Evolutionary conservation across 2,329 filamentous ascomycete species (phyloP).

Genomic region (Arachnopeziza araneosa): DNA sequence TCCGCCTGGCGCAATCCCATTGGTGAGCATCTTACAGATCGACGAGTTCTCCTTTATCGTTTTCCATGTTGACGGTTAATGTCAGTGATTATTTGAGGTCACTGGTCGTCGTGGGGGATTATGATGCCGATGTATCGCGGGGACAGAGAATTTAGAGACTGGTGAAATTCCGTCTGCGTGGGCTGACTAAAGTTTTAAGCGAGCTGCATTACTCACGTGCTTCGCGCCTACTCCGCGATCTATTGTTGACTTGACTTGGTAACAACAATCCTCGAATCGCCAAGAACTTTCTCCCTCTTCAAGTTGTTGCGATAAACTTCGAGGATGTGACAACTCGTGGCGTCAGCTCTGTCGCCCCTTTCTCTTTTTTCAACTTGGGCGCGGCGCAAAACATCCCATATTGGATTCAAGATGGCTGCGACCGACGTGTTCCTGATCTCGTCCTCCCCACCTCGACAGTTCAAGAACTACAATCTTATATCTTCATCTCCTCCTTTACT

Average conservation of each 20-base stretch:
- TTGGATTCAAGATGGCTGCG: neutral
- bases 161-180: neutral
- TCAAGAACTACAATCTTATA: slow-evolving; percentile 18
- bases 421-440: slow-evolving; percentile 16
- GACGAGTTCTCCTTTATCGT: slow-evolving; percentile 99
- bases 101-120: neutral
- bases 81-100: neutral
- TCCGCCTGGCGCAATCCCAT: neutral
- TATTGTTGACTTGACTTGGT: neutral
- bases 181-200: neutral
- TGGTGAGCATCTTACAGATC: slow-evolving; percentile 69
- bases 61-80: slow-evolving; percentile 73
- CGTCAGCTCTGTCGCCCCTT: neutral
- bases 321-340: neutral
- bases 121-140: neutral
- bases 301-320: neutral
- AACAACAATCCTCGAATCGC: neutral
- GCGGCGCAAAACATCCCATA: neutral
- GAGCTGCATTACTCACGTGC: neutral
- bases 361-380: neutral
- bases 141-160: neutral
- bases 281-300: neutral
- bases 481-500: slow-evolving; percentile 42
- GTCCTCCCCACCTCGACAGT: slow-evolving; percentile 21
- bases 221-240: neutral